Evolutionary conservation across 352 stramenopile genomes (phyloP), one percentile per base, ranked within the genome.

Genomic region (Phytophthora pseudosyringae): DNA sequence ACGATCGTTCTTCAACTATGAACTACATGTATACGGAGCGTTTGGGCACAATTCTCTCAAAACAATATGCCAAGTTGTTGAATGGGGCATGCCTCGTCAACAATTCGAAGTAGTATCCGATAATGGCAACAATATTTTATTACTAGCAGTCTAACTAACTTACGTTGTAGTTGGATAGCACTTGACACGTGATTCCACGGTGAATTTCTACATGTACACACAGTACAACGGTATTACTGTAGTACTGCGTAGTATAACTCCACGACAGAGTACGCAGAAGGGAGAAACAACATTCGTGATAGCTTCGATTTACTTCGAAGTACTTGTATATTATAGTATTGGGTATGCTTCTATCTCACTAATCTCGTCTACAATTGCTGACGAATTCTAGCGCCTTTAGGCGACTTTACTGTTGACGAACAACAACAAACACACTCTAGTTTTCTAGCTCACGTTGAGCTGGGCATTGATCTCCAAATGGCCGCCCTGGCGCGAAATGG

Each of bases 371-470:
- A 44, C 32, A 60, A 54, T 54, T 18, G 15, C 12, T 54, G 49
- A 61, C 48, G 25, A 65, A 12, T 59, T 44, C n/a, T 46, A 47
- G 58, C 35, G 36, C 39, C 18, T 33, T 49, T 59, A 39, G 29
- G 28, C 35, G 43, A 57, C 16, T 60, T 61, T 45, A 62, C 31
- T 38, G 3, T 40, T 40, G 44, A 55, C 40, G 29, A 54, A 50
- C 47, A 9, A 36, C 35, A 40, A 53, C 36, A 53, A 43, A 53
- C 43, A 33, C 28, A 54, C 25, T 50, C 33, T 49, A 56, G 21
- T 26, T 71, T 18, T 44, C 52, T 78, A 83, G 38, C 71, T 83
- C 18, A 72, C 62, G 50, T 83, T 88, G 54, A 88, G 35, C 64
- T 80, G 71, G 4, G 67, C 73, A 28, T 73, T 51, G 12, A 90